phyloP scores from a whole-genome alignment of 768 basidiomycete genomes.

The Cystofilobasidium capitatum region DNA sequence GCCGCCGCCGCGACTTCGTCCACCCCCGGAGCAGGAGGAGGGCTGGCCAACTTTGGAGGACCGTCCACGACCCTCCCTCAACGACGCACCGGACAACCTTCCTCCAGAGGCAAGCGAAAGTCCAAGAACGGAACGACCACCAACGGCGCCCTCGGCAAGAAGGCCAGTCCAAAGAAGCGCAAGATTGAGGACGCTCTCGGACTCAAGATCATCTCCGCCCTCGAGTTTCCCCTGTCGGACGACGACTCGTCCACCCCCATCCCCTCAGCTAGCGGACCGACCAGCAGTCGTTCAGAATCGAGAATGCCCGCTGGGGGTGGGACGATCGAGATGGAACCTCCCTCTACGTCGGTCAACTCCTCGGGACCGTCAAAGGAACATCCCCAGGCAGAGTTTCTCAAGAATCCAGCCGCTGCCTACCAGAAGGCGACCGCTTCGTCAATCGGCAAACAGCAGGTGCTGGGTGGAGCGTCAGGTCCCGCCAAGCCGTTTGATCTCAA shows the following conservation, averaged over 20 bases:
- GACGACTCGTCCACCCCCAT: not conserved
- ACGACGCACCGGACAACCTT: too few relatives aligned
- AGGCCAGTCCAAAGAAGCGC: not conserved
- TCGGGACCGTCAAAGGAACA: too few relatives aligned
- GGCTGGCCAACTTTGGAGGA: too few relatives aligned
- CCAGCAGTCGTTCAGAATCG: not conserved
- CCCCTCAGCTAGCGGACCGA: not conserved
- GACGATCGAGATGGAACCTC: not conserved
- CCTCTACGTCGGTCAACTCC: not conserved
- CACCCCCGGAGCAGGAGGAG: too few relatives aligned
- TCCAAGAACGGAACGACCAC: too few relatives aligned
- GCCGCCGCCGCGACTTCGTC: too few relatives aligned
- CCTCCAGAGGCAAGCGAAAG: too few relatives aligned
- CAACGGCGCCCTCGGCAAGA: too few relatives aligned
- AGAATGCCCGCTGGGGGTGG: not conserved
- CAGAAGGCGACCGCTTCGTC: too few relatives aligned
- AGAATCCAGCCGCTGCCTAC: constrained; percentile 19
- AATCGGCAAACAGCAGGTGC: too few relatives aligned
- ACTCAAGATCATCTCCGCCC: constrained; percentile 16
- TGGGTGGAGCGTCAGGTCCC: too few relatives aligned
- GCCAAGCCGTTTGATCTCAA: constrained; percentile 12
- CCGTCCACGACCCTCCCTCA: too few relatives aligned
- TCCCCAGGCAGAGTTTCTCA: not conserved
- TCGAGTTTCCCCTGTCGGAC: constrained; percentile 8
- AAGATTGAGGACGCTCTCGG: constrained; percentile 1